Evolutionary conservation across 2,329 filamentous ascomycete species (phyloP).

Genomic region (Xylariaceae sp.): DNA sequence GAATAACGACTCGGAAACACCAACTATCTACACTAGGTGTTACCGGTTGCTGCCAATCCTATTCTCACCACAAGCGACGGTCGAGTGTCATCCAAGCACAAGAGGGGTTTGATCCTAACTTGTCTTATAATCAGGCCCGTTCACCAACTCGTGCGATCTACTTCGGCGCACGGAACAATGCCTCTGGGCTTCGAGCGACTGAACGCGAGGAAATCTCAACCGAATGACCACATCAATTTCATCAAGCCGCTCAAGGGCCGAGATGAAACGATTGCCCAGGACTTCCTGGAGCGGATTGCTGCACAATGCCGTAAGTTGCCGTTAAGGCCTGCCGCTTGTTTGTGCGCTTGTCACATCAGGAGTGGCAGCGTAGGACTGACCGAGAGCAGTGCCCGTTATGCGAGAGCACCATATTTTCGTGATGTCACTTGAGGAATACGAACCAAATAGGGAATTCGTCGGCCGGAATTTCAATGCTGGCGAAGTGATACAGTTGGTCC

Average conservation of each 20-base stretch:
- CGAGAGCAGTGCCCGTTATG: slow-evolving; percentile 61
- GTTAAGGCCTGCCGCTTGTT: background rate
- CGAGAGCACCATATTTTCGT: slow-evolving; percentile 60
- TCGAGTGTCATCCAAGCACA: background rate
- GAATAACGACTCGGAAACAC: too few relatives aligned
- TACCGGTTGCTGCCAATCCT: background rate
- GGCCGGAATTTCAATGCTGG: slow-evolving; percentile 89
- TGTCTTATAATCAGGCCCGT: too few relatives aligned
- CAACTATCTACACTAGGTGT: background rate
- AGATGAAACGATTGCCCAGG: slow-evolving; percentile 58
- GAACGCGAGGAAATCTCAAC: slow-evolving; percentile 69
- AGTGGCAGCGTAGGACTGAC: slow-evolving; percentile 3
- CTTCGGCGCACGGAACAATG: slow-evolving; percentile 47
- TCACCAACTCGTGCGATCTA: background rate
- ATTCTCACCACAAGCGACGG: background rate
- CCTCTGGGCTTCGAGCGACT: slow-evolving; percentile 73
- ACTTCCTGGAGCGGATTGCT: slow-evolving; percentile 71
- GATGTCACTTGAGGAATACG: slow-evolving; percentile 74
- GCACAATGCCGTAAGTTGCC: slow-evolving; percentile 64
- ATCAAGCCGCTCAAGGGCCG: slow-evolving; percentile 72
- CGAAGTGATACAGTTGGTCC: slow-evolving; percentile 79
- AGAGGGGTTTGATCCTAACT: background rate
- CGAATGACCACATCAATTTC: slow-evolving; percentile 76
- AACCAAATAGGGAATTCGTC: slow-evolving; percentile 75
- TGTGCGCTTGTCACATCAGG: background rate